These are phyloP conservation scores for Neocatenulostroma microsporum DNA, from an alignment of 2,329 filamentous ascomycete species.

Conservation along the genomic window DNA sequence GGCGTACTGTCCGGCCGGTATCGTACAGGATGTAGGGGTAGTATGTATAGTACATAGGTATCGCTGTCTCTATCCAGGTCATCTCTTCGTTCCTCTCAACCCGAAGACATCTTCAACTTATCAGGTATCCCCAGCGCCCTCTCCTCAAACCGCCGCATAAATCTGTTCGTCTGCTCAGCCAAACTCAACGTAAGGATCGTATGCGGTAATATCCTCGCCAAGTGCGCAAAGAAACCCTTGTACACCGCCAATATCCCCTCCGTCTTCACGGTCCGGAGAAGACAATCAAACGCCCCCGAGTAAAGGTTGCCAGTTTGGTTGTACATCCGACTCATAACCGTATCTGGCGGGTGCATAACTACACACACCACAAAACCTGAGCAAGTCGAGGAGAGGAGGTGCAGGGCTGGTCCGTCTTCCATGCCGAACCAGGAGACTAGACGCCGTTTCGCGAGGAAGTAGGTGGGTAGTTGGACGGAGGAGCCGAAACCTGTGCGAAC, in stretches of 20 bases:
- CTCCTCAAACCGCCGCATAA: conserved; percentile 71
- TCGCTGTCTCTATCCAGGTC: too few relatives aligned
- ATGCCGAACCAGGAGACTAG: conserved; percentile 76
- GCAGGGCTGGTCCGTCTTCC: conserved; percentile 82
- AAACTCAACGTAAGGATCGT: conserved; percentile 75
- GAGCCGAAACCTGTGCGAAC: conserved; percentile 92
- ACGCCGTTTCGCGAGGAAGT: conserved; percentile 91
- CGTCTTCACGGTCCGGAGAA: conserved; percentile 81
- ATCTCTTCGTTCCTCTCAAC: too few relatives aligned
- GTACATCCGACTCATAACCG: conserved; percentile 97
- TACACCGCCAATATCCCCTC: conserved; percentile 91
- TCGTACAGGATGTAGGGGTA: too few relatives aligned
- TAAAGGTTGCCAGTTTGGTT: conserved; percentile 99
- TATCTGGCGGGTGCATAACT: conserved; percentile 98
- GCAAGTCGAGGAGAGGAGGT: conserved; percentile 77
- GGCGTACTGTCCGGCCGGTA: too few relatives aligned
- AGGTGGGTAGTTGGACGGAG: conserved; percentile 92
- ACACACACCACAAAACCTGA: conserved; percentile 96
- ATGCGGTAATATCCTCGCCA: conserved; percentile 89
- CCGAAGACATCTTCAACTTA: too few relatives aligned
- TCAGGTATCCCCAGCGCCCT: conserved; percentile 31
- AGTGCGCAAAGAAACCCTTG: conserved; percentile 93
- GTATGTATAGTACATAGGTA: too few relatives aligned
- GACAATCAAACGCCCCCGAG: conserved; percentile 81
- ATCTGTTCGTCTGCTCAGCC: conserved; percentile 94